Base-by-base conservation (phyloP, 768 basidiomycete genomes). In the Omphalotus guepiniiformis region DNA sequence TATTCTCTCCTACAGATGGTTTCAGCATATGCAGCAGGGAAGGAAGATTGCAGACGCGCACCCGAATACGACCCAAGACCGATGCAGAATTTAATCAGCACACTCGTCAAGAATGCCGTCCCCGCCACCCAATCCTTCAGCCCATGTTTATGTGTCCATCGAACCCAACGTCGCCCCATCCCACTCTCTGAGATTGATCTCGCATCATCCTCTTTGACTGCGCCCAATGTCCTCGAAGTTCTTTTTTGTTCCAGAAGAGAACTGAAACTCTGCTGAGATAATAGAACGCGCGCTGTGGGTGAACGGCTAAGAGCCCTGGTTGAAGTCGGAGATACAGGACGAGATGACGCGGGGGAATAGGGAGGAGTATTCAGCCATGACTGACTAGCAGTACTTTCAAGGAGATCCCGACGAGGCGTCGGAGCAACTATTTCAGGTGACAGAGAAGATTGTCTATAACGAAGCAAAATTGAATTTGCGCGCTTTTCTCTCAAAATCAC, bases 1-100 rank as follows among this genome's bases (percentile, higher is more conserved):
- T 78, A 25, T 62, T 71, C 53, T 78, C 62, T 5, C 92, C 91
- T 90, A 52, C 26, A 53, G 19, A 47, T 28, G 27, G 34, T 34
- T 26, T n/a, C 39, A 6, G 6, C 26, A 46, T 36, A 54, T 38
- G 25, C 16, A 39, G 28, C 12, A 46, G 9, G 22, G 44, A 8
- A 38, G 41, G 22, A 37, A 29, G 34, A 38, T 21, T 9, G 29
- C 15, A 23, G 4, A 19, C 25, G 66, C 83, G 48, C 51, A 89
- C 92, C 92, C 26, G 90, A 93, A 67, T 93, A 93, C 16, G 80
- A 76, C 13, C 86, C 89, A 23, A 93, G 56, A 12, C 89, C 84
- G 25, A 88, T 69, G 49, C 74, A 74, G 69, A 80, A 80, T 62
- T 86, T 90, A 47, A 89, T 64, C 58, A 79, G 68, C 2, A 73